Evolutionary conservation across 106 monocot genomes (phyloP).

Genomic region (Platanthera guangdongensis): DNA sequence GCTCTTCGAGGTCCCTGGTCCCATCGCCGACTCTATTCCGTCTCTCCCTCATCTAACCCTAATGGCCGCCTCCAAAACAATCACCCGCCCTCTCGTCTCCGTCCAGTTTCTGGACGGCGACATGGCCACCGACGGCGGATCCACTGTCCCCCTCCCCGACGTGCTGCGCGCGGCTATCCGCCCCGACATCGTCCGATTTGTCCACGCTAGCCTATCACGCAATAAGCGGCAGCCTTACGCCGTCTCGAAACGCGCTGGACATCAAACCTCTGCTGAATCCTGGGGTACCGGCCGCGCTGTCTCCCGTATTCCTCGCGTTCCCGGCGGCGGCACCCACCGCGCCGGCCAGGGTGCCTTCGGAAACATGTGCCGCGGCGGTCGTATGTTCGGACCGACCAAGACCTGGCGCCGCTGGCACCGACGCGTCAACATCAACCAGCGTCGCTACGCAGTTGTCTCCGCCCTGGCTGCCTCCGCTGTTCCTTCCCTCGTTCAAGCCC

Average conservation of each 20-base stretch:
- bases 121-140: conserved; percentile 10
- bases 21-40: too few species aligned
- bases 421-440: conserved; percentile 36
- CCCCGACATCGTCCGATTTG: conserved; percentile 51
- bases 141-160: conserved; percentile 46
- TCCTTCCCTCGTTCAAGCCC: conserved; percentile 44
- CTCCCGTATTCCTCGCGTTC: conserved; percentile 75
- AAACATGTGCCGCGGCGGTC: conserved; percentile 65
- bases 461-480: conserved; percentile 52
- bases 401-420: conserved; percentile 37
- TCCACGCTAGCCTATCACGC: conserved; percentile 33
- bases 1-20: too few species aligned
- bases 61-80: conserved; percentile 62
- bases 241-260: conserved; percentile 55
- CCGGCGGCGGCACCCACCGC: conserved; percentile 78
- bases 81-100: conserved; percentile 20
- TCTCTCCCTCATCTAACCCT: too few species aligned
- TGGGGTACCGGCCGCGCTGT: conserved; percentile 85
- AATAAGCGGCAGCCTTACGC: conserved; percentile 64
- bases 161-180: conserved; percentile 60
- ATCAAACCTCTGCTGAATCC: conserved; percentile 81
- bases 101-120: conserved; percentile 12
- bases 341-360: conserved; percentile 72
- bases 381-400: conserved; percentile 61
- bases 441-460: conserved; percentile 40